phyloP scores from a whole-genome alignment of 352 stramenopile species.

The Pythium volutum region DNA sequence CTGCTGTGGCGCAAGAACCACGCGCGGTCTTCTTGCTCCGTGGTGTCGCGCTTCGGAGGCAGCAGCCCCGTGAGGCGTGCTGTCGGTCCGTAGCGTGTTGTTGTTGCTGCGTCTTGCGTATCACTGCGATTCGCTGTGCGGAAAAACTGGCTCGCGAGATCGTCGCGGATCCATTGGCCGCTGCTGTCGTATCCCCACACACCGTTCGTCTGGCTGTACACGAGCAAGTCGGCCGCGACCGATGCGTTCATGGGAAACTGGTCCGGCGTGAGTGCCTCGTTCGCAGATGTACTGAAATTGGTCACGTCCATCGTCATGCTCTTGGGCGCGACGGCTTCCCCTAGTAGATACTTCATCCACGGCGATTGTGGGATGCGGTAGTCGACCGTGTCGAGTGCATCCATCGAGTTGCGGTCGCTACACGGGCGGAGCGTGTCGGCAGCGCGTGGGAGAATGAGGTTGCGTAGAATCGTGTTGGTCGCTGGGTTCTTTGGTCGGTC shows the following conservation, averaged over 20 bases:
- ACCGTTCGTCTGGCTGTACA: neutral
- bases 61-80: neutral
- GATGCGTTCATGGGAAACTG: neutral
- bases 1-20: neutral
- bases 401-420: neutral
- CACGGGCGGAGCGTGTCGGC: neutral
- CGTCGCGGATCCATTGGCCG: neutral
- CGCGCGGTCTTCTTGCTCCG: neutral
- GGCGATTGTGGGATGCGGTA: neutral
- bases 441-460: neutral
- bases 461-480: slow-evolving; percentile 13
- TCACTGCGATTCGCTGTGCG: neutral
- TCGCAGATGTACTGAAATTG: neutral
- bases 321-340: neutral
- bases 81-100: neutral
- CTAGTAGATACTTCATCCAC: neutral
- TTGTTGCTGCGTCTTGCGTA: too few species aligned
- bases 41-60: neutral
- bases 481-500: neutral
- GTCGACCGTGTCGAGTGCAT: neutral
- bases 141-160: neutral
- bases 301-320: neutral
- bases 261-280: neutral
- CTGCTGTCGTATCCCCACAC: neutral
- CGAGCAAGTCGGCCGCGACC: neutral